Base-by-base conservation (phyloP, 225 moss, liverwort and hornwort species). In the Polytrichum commune region DNA sequence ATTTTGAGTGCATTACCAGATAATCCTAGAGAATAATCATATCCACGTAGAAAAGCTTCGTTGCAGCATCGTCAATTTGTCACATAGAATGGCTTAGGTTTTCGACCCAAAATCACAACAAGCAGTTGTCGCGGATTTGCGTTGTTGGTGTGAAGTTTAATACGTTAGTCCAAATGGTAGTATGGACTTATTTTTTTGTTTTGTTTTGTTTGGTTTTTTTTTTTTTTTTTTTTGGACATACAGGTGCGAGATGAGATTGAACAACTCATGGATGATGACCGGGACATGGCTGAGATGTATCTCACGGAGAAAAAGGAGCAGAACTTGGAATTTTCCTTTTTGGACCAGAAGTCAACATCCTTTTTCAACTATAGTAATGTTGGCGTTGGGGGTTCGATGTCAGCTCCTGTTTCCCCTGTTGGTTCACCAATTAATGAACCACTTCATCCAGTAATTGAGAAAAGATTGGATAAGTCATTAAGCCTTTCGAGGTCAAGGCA, bases 331-430 rank as follows among this genome's bases (percentile, higher is more conserved):
- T 81, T 86, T 23, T 69, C 77, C 2, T 22, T 83, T 68, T 74
- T 58, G 27, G 76, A 75, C 33, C 86, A 89, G 67, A 86, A 84
- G 64, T 81, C 68, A 18, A 60, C 58, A n/a, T 18, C 73, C 23
- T 85, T 86, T 16, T 78, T 83, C 46, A 46, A 75, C 62, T 84
- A 81, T 9, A 79, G 77, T 69, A 75, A 77, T 54, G 58, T 76
- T 54, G 65, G 56, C 30, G 38, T 29, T 62, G 62, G 54, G 55
- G 65, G 58, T 25, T 53, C 27, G 18, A 68, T 76, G 54, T 74
- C 74, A 29, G 82, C 95, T 58, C 92, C 95, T 7, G 92, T 93
- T 61, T 99, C 98, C 62, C 93, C 95, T 62, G 91, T 91, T 0
- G 88, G 92, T 32, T 98, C 97, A 60, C 94, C 92, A 4, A 66